Base-by-base conservation (phyloP, 345 rosid species). In the Barbarea vulgaris region DNA sequence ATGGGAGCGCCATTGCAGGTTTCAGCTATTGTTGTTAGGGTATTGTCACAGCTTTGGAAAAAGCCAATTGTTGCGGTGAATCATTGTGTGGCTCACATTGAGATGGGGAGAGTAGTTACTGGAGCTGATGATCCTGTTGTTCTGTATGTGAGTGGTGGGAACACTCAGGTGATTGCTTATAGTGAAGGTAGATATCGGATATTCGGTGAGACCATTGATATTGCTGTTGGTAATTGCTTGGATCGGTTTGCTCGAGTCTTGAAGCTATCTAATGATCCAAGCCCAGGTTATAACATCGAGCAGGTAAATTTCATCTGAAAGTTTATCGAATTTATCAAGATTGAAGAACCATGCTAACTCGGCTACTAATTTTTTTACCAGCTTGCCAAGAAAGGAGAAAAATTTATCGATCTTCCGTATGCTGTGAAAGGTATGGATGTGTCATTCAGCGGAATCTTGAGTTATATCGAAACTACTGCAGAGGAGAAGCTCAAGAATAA, bases 401-500 rank as follows among this genome's bases (percentile, higher is more conserved):
- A 87, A 41, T 93, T 95, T 80, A 86, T 93, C 7, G 98, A 93
- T 73, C 88, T 95, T 24, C 99, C 99, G 3, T 93, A 91, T 52
- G 96, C 84, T 69, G 98, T 95, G 47, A 93, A 95, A 86, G 98
- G 99, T 54, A 95, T 95, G 99, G 96, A 95, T 83, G 98, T 93
- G 44, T 93, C 98, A 3, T 92, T 95, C 52, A 95, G 98, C 12
- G 99, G 99, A 69, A 90, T 95, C 64, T 83, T 95, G 78, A 95
- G 98, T 81, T 95, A 79, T 62, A 95, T 90, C 2, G 97, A 95
- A 85, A 82, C 91, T 25, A 86, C 94, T 4, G 83, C 98, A 0
- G 90, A 76, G 57, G 98, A 95, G 83, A 87, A 90, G 83, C 97
- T 95, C 52, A 87, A 87, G 78, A 90, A 75, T 59, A 85, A 87